These are phyloP conservation scores for Monosporascus sp. DNA, from an alignment of 2,329 filamentous ascomycete genomes.

Conservation along the genomic window DNA sequence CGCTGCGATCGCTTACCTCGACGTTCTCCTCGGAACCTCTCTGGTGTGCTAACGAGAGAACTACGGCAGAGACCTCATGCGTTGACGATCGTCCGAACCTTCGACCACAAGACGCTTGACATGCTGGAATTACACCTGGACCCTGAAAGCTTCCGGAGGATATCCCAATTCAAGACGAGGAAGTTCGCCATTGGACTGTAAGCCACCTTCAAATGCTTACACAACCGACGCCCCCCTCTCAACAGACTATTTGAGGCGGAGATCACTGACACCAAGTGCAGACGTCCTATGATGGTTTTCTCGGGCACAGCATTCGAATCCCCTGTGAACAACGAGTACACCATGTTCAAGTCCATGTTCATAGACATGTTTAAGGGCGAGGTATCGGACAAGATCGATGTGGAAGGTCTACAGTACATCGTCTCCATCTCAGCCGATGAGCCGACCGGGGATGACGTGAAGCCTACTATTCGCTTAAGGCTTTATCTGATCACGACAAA, in stretches of 20 bases:
- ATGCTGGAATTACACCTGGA: conserved; percentile 91
- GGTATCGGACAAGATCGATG: conserved; percentile 74
- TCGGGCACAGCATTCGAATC: conserved; percentile 83
- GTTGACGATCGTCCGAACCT: conserved; percentile 76
- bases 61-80: conserved; percentile 89
- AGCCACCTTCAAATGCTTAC: background rate
- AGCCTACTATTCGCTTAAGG: conserved; percentile 61
- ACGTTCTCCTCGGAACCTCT: background rate
- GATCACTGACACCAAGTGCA: background rate
- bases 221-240: background rate
- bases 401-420: conserved; percentile 90
- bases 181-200: conserved; percentile 69
- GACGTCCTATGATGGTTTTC: conserved; percentile 84
- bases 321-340: conserved; percentile 72
- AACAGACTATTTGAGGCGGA: background rate
- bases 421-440: conserved; percentile 77
- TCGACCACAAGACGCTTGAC: conserved; percentile 82
- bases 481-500: conserved; percentile 84
- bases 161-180: conserved; percentile 70
- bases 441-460: conserved; percentile 37
- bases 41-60: conserved; percentile 40
- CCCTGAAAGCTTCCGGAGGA: conserved; percentile 61
- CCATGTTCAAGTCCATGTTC: conserved; percentile 79
- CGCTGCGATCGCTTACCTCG: background rate
- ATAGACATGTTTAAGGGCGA: conserved; percentile 89